phyloP scores from a whole-genome alignment of 2,329 filamentous ascomycete species.

The Blastomyces gilchristii region DNA sequence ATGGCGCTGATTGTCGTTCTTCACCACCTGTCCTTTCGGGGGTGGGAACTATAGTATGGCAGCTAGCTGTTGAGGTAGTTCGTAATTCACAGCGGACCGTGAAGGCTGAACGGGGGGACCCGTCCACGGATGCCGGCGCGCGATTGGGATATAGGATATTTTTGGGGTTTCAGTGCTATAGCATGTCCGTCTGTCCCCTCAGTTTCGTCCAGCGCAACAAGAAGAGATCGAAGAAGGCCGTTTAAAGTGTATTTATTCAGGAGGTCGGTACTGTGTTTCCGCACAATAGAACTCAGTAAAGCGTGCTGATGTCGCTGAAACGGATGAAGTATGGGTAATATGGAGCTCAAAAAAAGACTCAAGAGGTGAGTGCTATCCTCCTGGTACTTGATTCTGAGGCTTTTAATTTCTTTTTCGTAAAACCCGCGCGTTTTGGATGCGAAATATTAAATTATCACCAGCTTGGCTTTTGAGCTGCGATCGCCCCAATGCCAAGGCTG shows the following conservation, averaged over 20 bases:
- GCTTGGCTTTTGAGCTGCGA: too few species aligned
- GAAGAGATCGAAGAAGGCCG: not conserved
- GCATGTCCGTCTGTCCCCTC: not conserved
- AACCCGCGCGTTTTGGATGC: not conserved
- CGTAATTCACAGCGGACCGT: not conserved
- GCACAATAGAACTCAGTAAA: not conserved
- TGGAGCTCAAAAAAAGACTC: not conserved
- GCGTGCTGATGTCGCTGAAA: not conserved
- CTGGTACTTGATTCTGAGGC: not conserved
- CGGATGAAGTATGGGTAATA: not conserved
- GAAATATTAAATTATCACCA: not conserved
- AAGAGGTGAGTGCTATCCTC: too few species aligned
- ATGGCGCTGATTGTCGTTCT: conserved; percentile 19
- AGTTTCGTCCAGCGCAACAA: not conserved
- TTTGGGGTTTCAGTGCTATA: not conserved
- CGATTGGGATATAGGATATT: not conserved
- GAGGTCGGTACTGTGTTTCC: not conserved
- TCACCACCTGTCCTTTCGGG: not conserved
- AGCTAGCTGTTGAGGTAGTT: not conserved
- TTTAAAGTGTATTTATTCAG: not conserved
- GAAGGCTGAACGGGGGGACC: not conserved
- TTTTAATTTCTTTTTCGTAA: not conserved
- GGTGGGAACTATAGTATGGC: not conserved
- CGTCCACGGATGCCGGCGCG: not conserved
- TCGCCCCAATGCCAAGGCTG: not conserved